Conservation (phyloP, 108 stramenopile genomes). For the Aurantiochytrium sp. region DNA sequence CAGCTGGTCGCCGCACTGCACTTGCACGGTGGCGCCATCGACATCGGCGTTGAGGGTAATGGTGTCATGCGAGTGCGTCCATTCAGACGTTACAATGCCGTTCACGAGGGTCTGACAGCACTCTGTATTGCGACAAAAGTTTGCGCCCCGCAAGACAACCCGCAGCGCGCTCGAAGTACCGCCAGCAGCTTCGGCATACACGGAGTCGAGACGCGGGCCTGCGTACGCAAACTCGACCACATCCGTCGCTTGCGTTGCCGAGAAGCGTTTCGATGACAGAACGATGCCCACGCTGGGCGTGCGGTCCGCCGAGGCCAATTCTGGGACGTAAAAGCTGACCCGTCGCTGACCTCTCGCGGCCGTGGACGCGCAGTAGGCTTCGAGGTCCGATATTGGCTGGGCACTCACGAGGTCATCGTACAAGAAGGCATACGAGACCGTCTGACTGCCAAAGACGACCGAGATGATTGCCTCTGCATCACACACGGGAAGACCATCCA, state of each 20-base stretch:
- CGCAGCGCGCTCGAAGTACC: neutral
- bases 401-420: neutral
- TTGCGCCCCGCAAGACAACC: neutral
- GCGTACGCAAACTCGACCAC: neutral
- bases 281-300: neutral
- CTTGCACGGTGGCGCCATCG: neutral
- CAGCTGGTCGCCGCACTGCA: neutral
- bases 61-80: neutral
- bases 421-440: neutral
- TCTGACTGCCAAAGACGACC: neutral
- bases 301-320: neutral
- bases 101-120: neutral
- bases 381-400: neutral
- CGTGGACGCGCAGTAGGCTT: neutral
- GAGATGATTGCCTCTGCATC: neutral
- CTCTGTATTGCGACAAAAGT: neutral
- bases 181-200: neutral
- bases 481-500: neutral
- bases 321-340: neutral
- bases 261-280: neutral
- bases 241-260: neutral
- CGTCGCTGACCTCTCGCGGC: neutral
- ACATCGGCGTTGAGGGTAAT: neutral
- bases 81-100: neutral
- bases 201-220: neutral